These are phyloP conservation scores for Carex kokanica DNA, from an alignment of 176 grass and related monocot genomes.

Conservation along the genomic window DNA sequence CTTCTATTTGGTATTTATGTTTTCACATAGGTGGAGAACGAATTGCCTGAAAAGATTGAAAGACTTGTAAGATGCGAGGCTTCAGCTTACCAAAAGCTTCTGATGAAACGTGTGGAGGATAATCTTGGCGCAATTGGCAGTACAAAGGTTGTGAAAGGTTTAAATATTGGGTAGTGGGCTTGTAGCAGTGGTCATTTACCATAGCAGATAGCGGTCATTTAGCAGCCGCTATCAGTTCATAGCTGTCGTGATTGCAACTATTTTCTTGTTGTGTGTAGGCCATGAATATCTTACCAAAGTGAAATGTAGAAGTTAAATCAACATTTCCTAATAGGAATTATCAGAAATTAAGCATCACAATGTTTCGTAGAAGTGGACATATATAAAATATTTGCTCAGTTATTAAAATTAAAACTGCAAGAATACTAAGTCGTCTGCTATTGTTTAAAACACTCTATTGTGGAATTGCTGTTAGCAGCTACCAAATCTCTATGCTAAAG, in stretches of 20 bases:
- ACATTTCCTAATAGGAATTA: background rate
- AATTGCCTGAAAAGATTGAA: conserved; percentile 93
- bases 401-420: background rate
- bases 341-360: background rate
- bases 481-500: background rate
- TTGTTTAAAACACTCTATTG: background rate
- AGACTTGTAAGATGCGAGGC: conserved; percentile 95
- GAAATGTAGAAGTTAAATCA: conserved; percentile 1
- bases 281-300: conserved; percentile 20
- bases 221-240: background rate
- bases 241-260: background rate
- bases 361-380: background rate
- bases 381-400: background rate
- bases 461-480: background rate
- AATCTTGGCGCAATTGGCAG: conserved; percentile 89
- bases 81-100: conserved; percentile 98
- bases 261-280: conserved; percentile 29
- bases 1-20: conserved; percentile 23
- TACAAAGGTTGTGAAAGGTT: conserved; percentile 52
- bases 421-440: background rate
- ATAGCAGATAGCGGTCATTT: background rate
- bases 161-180: background rate
- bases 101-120: conserved; percentile 93
- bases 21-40: conserved; percentile 80
- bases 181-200: background rate